Evolutionary conservation across 2,329 filamentous ascomycete species (phyloP), one percentile per base, ranked within the genome.

Genomic region (Trichoderma harzianum): DNA sequence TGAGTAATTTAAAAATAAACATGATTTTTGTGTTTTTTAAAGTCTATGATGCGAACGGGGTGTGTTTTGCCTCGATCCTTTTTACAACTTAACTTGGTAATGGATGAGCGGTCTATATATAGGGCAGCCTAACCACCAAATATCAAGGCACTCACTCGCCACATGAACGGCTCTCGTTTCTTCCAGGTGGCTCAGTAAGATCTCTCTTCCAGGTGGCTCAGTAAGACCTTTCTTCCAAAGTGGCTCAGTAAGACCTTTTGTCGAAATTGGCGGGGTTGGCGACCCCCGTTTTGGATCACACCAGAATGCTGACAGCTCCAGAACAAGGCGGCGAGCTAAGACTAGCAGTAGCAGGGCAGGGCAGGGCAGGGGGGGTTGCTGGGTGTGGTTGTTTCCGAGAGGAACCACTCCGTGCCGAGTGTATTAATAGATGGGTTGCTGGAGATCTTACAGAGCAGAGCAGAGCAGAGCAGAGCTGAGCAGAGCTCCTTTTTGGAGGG

Each of bases 211-310:
- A 34, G 11, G 32, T 34, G 32, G 32, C 32, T 34, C 32, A 14
- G 11, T 34, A 34, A 34, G 32, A 34, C 32, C 32, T 34, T 34
- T 34, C 11, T 36, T 36, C 34, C 34, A 36, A 36, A 16, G 34
- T 36, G 55, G 55, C 55, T 58, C 55, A 11, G 55, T 58, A 16
- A 55, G 24, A 28, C 51, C 36, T 24, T 11, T 12, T 30, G 21
- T n/a, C 26, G 66, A 61, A 61, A 69, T 62, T 51, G 57, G 66
- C 66, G 66, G 57, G 57, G 57, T 60, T 69, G 66, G 28, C 36
- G 28, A 34, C 39, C 55, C 57, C 66, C 55, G n/a, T 39, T n/a
- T 47, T 34, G 26, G 24, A 69, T 51, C 66, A 62, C 36, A 69
- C 36, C 66, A 61, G 66, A 61, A 69, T 60, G 66, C 55, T 61